These are phyloP conservation scores for Nakazawaea ishiwadae DNA, from an alignment of 805 yeast genomes.

Conservation along the genomic window DNA sequence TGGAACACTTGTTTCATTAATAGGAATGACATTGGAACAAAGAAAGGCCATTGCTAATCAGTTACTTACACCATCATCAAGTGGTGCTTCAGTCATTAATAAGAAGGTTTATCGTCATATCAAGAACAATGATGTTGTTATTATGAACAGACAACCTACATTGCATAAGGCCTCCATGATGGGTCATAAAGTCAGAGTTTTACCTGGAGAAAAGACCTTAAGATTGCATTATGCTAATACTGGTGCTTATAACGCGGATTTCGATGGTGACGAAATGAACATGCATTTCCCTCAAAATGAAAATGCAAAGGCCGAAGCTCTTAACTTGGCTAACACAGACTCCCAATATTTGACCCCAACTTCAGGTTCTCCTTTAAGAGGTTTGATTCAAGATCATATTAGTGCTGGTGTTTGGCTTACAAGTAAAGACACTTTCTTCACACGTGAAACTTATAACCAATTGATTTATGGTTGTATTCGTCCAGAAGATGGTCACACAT, in stretches of 20 bases:
- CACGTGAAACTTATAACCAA: constrained; percentile 90
- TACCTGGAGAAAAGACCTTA: constrained; percentile 95
- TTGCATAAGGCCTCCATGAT: constrained; percentile 99
- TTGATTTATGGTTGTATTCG: constrained; percentile 89
- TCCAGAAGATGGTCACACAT: constrained; percentile 96
- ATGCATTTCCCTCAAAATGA: constrained; percentile 99
- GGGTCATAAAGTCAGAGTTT: constrained; percentile 97
- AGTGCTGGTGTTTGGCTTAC: constrained; percentile 99
- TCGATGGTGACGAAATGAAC: constrained; percentile 99
- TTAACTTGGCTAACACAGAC: constrained; percentile 93
- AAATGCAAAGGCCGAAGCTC: constrained; percentile 94
- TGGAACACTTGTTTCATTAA: constrained; percentile 74
- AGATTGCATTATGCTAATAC: constrained; percentile 98
- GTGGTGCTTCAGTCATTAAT: constrained; percentile 60
- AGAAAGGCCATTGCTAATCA: constrained; percentile 94
- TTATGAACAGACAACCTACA: constrained; percentile 99
- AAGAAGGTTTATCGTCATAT: constrained; percentile 95
- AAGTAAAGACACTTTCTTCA: constrained; percentile 84
- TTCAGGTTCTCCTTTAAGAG: constrained; percentile 97
- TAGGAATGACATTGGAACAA: constrained; percentile 89
- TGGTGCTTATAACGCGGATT: constrained; percentile 98
- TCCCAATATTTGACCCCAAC: constrained; percentile 98
- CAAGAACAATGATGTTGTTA: constrained; percentile 88
- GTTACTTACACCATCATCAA: constrained; percentile 76
- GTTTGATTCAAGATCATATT: constrained; percentile 97